phyloP scores from a whole-genome alignment of 345 rosid genomes.

The Hypericum androsaemum region DNA sequence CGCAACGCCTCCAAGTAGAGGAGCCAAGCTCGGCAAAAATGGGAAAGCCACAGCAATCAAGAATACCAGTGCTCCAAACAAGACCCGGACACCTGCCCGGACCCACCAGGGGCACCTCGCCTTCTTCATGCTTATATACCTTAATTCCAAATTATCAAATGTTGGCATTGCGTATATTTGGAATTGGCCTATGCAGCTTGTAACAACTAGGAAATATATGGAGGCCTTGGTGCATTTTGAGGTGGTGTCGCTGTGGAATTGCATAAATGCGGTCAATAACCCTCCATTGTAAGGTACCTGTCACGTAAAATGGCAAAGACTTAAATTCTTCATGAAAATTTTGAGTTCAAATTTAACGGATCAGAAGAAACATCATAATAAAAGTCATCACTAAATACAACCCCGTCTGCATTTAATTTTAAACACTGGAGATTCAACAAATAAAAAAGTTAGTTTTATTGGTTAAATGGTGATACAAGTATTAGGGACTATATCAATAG shows the following conservation, averaged over 20 bases:
- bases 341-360: too few relatives aligned
- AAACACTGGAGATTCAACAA: too few relatives aligned
- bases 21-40: conserved; percentile 28
- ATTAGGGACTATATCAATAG: too few relatives aligned
- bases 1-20: conserved; percentile 37
- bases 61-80: conserved; percentile 35
- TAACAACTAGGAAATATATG: conserved; percentile 16
- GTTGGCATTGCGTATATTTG: conserved; percentile 49
- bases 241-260: conserved; percentile 15
- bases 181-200: conserved; percentile 30
- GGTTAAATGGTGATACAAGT: too few relatives aligned
- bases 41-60: conserved; percentile 39
- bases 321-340: not conserved
- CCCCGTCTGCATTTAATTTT: too few relatives aligned
- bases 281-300: conserved; percentile 29
- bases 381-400: too few relatives aligned
- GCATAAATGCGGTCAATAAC: conserved; percentile 19
- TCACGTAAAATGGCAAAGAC: not conserved
- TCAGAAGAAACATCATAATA: too few relatives aligned
- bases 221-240: conserved; percentile 19
- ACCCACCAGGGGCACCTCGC: conserved; percentile 19
- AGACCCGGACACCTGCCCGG: conserved; percentile 19
- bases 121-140: conserved; percentile 14
- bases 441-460: too few relatives aligned
- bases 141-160: conserved; percentile 41